Base-by-base conservation (phyloP, 164 flowering plant genomes). In the Malania oleifera region DNA sequence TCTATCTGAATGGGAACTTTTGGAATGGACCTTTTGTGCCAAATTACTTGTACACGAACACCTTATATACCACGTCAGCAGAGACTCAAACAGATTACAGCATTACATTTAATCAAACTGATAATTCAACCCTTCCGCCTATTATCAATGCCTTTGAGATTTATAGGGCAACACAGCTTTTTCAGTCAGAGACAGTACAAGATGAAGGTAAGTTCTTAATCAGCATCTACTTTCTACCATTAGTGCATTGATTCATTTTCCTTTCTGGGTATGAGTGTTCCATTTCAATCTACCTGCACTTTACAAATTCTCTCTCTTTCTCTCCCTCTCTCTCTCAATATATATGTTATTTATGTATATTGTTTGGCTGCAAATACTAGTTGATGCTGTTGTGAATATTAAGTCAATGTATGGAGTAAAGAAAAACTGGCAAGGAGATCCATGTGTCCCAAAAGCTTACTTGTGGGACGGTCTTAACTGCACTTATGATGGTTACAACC, bases 101-200 rank as follows among this genome's bases (percentile, higher is more conserved):
- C 29, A 40, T 70, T 29, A 28, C 43, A 1, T 6, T 70, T 24
- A 0, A 37, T 26, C 25, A 27, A 38, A 50, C 70, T 1, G 6
- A 12, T 34, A 48, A 47, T 3, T 54, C 70, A 5, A 43, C 57
- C 15, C 70, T 66, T 25, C 74, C 70, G 7, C 70, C 74, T 1
- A 31, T 66, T 9, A 23, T 71, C 39, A 71, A 62, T 27, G 71
- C 71, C 24, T 2, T 67, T n/a, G 75, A 71, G 59, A 9, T 56
- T 12, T 71, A 50, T 27, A 1, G 2, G 0, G 52, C 34, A 1
- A 43, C 45, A 2, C 26, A 41, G 3, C 17, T 66, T 46, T 23
- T 10, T 6, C 40, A 40, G 0, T 6, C 14, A 2, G 24, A 46
- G 41, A 58, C 73, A 26, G 9, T 25, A 46, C 58, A 49, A 31